Evolutionary conservation across 768 basidiomycete genomes (phyloP).

Genomic region (Termitomyces sp.): DNA sequence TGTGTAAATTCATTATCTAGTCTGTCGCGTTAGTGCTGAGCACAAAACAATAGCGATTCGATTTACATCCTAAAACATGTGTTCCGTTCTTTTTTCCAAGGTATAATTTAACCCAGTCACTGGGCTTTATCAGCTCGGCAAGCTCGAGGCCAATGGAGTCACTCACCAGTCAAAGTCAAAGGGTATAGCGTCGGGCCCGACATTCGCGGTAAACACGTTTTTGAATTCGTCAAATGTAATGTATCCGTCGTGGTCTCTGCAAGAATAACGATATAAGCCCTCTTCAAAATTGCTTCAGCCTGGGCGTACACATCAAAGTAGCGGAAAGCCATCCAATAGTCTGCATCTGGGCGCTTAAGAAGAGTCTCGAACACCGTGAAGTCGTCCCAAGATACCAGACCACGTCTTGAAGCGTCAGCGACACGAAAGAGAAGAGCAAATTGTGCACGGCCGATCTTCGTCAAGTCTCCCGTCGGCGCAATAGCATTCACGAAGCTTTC

Average conservation of each 20-base stretch:
- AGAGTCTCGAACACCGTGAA: constrained; percentile 93
- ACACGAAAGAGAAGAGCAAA: constrained; percentile 89
- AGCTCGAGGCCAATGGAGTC: neutral
- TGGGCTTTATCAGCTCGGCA: constrained; percentile 18
- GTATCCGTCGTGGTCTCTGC: constrained; percentile 83
- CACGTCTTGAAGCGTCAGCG: constrained; percentile 72
- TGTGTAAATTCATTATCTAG: constrained; percentile 95
- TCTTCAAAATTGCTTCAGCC: neutral
- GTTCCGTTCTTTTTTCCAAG: constrained; percentile 88
- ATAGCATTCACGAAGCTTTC: constrained; percentile 95
- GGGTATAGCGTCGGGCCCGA: constrained; percentile 76
- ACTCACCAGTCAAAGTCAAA: constrained; percentile 90
- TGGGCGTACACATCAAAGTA: constrained; percentile 85
- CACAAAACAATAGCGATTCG: neutral
- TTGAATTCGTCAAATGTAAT: constrained; percentile 96
- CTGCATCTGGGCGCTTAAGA: constrained; percentile 91
- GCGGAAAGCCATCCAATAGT: constrained; percentile 95
- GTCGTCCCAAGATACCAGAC: constrained; percentile 89
- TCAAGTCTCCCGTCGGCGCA: constrained; percentile 79
- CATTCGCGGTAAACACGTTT: constrained; percentile 77
- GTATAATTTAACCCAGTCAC: constrained; percentile 96
- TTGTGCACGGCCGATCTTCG: constrained; percentile 82
- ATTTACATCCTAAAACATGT: constrained; percentile 88
- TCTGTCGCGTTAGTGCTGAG: neutral
- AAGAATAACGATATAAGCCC: constrained; percentile 6